Base-by-base conservation (phyloP, 768 basidiomycete species). In the Leccinellum luteum region DNA sequence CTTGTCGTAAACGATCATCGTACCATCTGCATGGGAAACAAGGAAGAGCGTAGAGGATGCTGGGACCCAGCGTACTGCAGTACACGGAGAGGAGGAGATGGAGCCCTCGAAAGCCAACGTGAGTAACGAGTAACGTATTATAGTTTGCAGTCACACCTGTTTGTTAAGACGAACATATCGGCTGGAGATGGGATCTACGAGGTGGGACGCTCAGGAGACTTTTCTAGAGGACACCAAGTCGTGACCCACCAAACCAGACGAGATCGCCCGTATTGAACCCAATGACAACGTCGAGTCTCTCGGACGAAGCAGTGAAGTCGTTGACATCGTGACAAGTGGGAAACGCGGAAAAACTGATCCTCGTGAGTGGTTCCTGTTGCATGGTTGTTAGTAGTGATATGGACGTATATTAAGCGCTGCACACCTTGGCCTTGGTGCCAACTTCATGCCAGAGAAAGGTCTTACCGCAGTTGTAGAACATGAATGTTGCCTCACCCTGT, bases 181-280 rank as follows among this genome's bases (percentile, higher is more conserved):
- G 19, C 84, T 86, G 23, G 83, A 81, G 60, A 93, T 85, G 15
- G 89, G 89, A 71, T 94, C 92, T 93, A 59, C 25, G 44, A 31
- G 57, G 21, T 35, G 30, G 28, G 31, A 38, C 25, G 57, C 57
- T 57, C 35, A 64, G 47, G 28, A 54, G 8, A 57, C 23, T 27
- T 51, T 15, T 21, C 14, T 14, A 15, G 31, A 19, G n/a, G 44
- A 70, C 50, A 50, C 25, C 13, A 49, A 38, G 14, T 17, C 31
- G 41, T 14, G n/a, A 66, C 81, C 61, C 60, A 90, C 95, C 95
- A 55, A 98, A 79, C 97, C 97, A 98, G 50, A 98, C 75, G 35
- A 99, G 77, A 75, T 99, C 97, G n/a, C 97, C 97, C 0, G 94
- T 91, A 60, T 78, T 81, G 69, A 97, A 98, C 6, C 96, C 97